Evolutionary conservation across 768 basidiomycete genomes (phyloP).

Genomic region (Mycena venus): DNA sequence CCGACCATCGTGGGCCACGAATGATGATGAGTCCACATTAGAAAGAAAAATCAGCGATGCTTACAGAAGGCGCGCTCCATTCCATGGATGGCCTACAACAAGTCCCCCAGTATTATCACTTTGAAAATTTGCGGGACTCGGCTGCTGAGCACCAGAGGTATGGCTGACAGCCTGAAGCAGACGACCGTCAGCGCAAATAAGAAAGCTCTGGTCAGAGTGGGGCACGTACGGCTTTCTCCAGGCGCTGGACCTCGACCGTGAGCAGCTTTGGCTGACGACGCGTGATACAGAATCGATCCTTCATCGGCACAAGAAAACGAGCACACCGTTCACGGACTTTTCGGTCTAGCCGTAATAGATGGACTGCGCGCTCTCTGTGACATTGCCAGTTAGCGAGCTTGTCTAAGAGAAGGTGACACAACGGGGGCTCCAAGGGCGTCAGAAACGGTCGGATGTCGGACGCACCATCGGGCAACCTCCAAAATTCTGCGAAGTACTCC

Average conservation of each 20-base stretch:
- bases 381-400: neutral
- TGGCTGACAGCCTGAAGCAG: neutral
- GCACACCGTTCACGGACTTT: neutral
- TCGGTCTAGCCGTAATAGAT: neutral
- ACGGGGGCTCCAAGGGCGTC: neutral
- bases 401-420: neutral
- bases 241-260: neutral
- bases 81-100: no score
- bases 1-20: neutral
- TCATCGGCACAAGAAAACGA: neutral
- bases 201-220: neutral
- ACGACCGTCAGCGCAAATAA: neutral
- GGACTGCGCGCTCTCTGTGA: neutral
- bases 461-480: no score
- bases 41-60: no score
- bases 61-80: no score
- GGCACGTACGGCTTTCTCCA: neutral
- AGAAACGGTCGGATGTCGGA: neutral
- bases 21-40: neutral
- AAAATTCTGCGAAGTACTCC: no score
- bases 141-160: neutral
- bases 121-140: neutral
- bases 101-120: neutral
- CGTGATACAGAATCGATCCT: neutral
- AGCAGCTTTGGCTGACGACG: neutral